Base-by-base conservation (phyloP, 805 yeast species). In the Jamesozyma rosinii region DNA sequence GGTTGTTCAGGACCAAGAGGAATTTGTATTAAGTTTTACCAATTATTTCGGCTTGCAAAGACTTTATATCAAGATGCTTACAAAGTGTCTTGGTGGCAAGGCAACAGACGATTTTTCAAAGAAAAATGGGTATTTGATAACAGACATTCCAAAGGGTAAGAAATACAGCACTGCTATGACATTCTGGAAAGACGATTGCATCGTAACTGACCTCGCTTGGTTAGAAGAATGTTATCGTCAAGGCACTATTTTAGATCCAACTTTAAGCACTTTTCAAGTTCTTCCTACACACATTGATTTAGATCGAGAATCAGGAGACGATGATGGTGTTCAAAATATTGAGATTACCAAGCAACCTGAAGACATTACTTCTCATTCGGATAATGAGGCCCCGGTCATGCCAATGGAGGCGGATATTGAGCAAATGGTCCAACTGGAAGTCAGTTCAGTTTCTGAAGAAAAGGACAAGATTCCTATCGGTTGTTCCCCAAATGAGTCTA, bases 11-110 rank as follows among this genome's bases (percentile, higher is more conserved):
- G 75, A 83, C 69, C 63, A 65, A 14, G 70, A 4, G 3, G 15
- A 5, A 9, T 72, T 32, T 13, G 35, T 26, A 21, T 27, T 86
- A 11, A 72, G 86, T 10, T 74, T 84, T 2, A 81, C 95, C 0
- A 86, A 87, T 53, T 88, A 84, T 55, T 74, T 82, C 17, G 96
- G 96, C 0, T 90, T 83, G 53, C 83, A 95, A 1, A 67, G 97
- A 35, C 65, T 67, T 32, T 89, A 86, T 51, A 63, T 92, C 29
- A 76, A 79, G 40, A 69, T 69, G 36, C 65, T 92, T 14, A 75
- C 83, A 3, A 67, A 69, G 17, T 69, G 81, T 1, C 58, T 86
- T 53, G 97, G 97, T 2, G 96, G 90, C 0, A 64, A 62, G 0
- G 84, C 82, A 58, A 79, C 94, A 1, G 75, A 83, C 0, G 69